These are phyloP conservation scores for Wickerhamiella spandovensis DNA, from an alignment of 805 yeast genomes.

Conservation along the genomic window DNA sequence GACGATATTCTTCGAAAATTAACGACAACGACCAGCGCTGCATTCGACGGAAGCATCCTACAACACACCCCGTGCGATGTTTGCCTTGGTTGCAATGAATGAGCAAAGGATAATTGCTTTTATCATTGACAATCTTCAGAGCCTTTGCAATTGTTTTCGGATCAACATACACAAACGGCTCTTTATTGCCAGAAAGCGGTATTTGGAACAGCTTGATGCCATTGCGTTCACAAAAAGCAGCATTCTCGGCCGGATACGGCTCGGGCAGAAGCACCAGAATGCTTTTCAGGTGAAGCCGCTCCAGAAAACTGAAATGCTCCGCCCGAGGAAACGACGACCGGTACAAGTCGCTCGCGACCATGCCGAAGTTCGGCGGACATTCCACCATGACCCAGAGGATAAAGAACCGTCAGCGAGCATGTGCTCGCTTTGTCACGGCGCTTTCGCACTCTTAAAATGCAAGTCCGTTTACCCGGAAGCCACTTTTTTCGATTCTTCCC, in stretches of 20 bases:
- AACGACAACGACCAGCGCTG: conserved; percentile 90
- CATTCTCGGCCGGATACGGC: conserved; percentile 71
- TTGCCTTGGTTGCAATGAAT: conserved; percentile 95
- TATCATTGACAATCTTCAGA: conserved; percentile 64
- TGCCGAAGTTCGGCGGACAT: conserved; percentile 79
- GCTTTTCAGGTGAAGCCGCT: conserved; percentile 50
- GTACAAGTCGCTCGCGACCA: conserved; percentile 66
- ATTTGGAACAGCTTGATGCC: conserved; percentile 66
- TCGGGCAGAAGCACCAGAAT: conserved; percentile 82
- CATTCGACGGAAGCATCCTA: conserved; percentile 78
- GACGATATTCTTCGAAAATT: conserved; percentile 89
- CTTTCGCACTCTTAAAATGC: no score
- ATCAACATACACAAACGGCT: conserved; percentile 30
- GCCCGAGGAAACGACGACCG: conserved; percentile 82
- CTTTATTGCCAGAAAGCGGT: conserved; percentile 86
- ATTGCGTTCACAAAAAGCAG: conserved; percentile 45
- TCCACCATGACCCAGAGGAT: conserved; percentile 13
- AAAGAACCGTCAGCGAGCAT: no score
- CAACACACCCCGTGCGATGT: conserved; percentile 91
- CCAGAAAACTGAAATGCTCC: conserved; percentile 63
- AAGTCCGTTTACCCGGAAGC: no score
- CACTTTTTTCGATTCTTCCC: no score
- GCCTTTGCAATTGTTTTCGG: conserved; percentile 64
- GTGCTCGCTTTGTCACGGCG: no score
- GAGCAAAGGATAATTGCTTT: conserved; percentile 78